Conservation (phyloP, 495 filamentous ascomycete genomes). For the Amorphotheca resinae region DNA sequence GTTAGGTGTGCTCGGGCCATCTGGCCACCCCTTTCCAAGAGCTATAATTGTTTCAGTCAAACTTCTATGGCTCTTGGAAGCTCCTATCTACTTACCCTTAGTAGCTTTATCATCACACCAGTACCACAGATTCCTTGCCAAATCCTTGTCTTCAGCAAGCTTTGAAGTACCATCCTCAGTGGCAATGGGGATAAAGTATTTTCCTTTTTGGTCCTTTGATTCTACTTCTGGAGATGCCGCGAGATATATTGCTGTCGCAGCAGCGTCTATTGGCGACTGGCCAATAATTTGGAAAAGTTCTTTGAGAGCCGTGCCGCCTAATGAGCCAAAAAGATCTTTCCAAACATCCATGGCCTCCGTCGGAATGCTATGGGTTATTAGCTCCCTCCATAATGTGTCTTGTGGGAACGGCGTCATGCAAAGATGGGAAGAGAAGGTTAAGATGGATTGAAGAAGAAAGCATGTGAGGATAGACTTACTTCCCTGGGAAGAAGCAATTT, state of each 20-base stretch:
- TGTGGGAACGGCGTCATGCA: no score
- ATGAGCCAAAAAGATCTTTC: background rate
- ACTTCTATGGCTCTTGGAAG: background rate
- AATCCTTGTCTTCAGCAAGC: conserved; percentile 1
- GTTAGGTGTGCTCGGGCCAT: background rate
- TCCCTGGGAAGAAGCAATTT: conserved; percentile 1
- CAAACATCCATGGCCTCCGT: background rate
- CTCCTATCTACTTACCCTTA: background rate
- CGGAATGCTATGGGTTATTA: background rate
- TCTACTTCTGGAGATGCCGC: background rate
- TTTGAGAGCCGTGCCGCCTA: background rate
- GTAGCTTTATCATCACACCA: conserved; percentile 1
- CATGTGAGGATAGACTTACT: no score
- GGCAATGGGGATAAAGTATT: conserved; percentile 1
- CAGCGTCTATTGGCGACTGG: background rate
- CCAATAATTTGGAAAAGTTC: background rate
- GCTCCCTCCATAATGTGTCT: background rate
- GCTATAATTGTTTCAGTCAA: background rate
- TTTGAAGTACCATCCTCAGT: background rate
- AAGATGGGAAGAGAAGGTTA: no score
- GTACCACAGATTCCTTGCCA: conserved; percentile 3
- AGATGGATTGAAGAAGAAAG: no score
- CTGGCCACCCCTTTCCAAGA: background rate
- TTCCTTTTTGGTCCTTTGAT: background rate
- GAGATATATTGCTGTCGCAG: background rate